These are phyloP conservation scores for Arthroderma sp. DNA, from an alignment of 2,329 filamentous ascomycete species.

Conservation along the genomic window DNA sequence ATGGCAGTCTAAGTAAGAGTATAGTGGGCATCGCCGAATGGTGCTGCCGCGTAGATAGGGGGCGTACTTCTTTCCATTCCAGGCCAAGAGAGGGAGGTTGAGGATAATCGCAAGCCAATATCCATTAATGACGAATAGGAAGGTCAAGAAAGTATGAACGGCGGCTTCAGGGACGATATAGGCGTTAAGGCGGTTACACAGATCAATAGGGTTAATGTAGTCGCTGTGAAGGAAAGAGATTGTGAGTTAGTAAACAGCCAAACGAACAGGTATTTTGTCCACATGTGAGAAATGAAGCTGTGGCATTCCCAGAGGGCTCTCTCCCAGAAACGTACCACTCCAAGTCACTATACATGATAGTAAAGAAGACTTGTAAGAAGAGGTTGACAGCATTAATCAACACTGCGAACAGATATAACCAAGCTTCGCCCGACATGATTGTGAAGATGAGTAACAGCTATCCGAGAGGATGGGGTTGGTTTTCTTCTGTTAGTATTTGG, in stretches of 20 bases:
- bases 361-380: constrained; percentile 99
- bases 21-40: no score
- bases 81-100: constrained; percentile 81
- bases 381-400: constrained; percentile 99
- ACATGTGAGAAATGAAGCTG: not conserved
- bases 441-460: constrained; percentile 4
- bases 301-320: no score
- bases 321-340: constrained; percentile 65
- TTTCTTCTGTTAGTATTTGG: no score
- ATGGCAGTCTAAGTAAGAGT: not conserved
- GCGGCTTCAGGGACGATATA: constrained; percentile 98
- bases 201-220: constrained; percentile 99
- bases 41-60: not conserved
- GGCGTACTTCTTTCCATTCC: constrained; percentile 95
- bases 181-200: constrained; percentile 99
- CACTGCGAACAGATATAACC: constrained; percentile 95
- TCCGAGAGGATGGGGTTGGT: no score
- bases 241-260: not conserved
- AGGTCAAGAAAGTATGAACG: constrained; percentile 89
- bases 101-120: constrained; percentile 92
- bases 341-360: constrained; percentile 99
- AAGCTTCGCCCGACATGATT: constrained; percentile 92
- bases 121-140: constrained; percentile 94
- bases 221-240: constrained; percentile 46
- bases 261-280: not conserved